Percentiles rank a stretch among this genome's conserved stretches.
Conservation (phyloP, 192 early-diverging fungal species). For the Backusella sp. region DNA sequence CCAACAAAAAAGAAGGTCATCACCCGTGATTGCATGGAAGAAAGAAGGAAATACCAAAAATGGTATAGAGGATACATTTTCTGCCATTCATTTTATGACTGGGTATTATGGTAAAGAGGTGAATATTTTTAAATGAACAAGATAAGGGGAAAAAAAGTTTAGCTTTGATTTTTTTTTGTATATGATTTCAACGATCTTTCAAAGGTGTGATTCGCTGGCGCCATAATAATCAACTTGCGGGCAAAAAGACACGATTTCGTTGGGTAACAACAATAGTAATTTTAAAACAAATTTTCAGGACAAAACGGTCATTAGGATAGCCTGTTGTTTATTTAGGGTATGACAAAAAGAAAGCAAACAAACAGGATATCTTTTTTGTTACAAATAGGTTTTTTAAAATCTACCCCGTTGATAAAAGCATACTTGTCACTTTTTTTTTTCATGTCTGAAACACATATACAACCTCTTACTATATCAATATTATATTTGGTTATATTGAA, state of each 20-base stretch:
- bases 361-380: neutral
- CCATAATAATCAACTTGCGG: neutral
- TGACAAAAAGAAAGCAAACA: neutral
- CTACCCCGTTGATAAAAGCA: neutral
- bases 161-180: neutral
- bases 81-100: neutral
- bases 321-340: neutral
- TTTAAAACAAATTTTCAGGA: neutral
- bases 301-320: neutral
- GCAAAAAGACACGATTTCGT: neutral
- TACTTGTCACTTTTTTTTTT: neutral
- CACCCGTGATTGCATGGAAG: neutral
- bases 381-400: neutral
- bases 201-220: neutral
- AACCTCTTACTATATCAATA: neutral
- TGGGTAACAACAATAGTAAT: neutral
- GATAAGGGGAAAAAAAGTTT: neutral
- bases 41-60: conserved; percentile 6
- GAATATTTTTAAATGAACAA: neutral
- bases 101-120: neutral
- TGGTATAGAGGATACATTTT: neutral
- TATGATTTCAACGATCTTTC: neutral
- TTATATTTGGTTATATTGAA: neutral
- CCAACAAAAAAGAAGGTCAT: neutral
- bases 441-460: neutral